phyloP scores from a whole-genome alignment of 495 filamentous ascomycete species.

The Podospora pseudopauciseta region DNA sequence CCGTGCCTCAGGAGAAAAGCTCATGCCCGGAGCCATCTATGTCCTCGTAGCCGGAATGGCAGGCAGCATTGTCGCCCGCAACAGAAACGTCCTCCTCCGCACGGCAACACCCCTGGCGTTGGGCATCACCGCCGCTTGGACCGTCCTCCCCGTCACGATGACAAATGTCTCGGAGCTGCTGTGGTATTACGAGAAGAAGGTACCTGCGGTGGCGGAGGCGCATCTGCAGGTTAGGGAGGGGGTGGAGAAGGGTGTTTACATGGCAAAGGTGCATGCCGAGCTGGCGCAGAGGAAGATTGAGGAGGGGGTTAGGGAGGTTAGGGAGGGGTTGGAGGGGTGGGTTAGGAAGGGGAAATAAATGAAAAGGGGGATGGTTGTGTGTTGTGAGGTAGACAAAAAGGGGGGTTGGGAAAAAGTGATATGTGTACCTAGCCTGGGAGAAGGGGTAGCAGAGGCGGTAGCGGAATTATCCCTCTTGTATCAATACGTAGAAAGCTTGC shows the following conservation, averaged over 20 bases:
- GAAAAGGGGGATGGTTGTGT: slow-evolving; percentile 1
- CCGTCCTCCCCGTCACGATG: slow-evolving; percentile 73
- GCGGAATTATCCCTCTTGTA: slow-evolving; percentile 9
- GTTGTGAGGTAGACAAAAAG: not conserved
- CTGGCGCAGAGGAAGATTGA: slow-evolving; percentile 69
- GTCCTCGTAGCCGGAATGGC: slow-evolving; percentile 90
- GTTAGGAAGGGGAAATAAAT: slow-evolving; percentile 78
- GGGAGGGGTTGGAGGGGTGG: slow-evolving; percentile 78
- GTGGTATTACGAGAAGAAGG: slow-evolving; percentile 86
- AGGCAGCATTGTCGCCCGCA: slow-evolving; percentile 80
- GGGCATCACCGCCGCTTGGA: slow-evolving; percentile 69
- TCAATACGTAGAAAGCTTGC: slow-evolving; percentile 9
- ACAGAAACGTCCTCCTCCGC: slow-evolving; percentile 76
- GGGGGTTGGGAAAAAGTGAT: not conserved
- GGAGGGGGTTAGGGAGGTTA: slow-evolving; percentile 66
- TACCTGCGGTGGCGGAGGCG: slow-evolving; percentile 72
- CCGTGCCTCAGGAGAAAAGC: slow-evolving; percentile 71
- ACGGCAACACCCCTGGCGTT: slow-evolving; percentile 65
- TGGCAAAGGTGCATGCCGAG: slow-evolving; percentile 65
- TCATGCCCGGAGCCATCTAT: slow-evolving; percentile 83
- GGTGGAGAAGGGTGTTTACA: slow-evolving; percentile 63
- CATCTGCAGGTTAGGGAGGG: slow-evolving; percentile 65
- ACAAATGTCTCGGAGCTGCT: slow-evolving; percentile 76
- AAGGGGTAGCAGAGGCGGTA: not conserved
- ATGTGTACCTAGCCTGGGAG: not conserved